A percentile compares a stretch with the other conserved stretches of the same genome.
phyloP scores from a whole-genome alignment of 2,329 filamentous ascomycete species.

The Botrytis porri region DNA sequence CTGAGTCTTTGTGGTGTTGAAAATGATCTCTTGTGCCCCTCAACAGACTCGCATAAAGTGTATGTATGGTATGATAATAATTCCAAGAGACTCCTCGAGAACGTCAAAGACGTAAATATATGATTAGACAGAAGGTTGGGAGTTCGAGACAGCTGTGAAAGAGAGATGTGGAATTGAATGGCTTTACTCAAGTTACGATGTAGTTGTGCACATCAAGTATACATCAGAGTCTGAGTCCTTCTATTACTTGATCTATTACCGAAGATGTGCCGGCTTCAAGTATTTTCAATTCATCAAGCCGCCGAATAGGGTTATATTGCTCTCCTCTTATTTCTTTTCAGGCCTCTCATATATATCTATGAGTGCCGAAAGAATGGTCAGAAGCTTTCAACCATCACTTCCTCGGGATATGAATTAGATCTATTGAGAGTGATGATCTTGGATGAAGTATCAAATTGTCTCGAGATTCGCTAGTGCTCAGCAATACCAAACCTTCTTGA shows the following conservation, averaged over 20 bases:
- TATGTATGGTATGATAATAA: neutral
- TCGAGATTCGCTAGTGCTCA: slow-evolving; percentile 1
- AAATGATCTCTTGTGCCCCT: neutral
- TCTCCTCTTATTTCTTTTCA: neutral
- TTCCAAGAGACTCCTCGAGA: neutral
- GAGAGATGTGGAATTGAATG: neutral
- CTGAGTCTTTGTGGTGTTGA: neutral
- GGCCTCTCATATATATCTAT: neutral
- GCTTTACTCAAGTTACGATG: slow-evolving; percentile 6
- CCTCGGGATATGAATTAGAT: neutral
- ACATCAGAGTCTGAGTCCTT: slow-evolving; percentile 2
- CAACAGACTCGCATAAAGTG: neutral
- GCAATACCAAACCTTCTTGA: neutral
- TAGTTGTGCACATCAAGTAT: neutral
- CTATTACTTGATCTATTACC: neutral
- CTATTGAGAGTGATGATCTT: neutral
- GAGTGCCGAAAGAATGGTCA: neutral
- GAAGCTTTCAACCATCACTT: neutral
- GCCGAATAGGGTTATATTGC: neutral
- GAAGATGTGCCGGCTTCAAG: neutral
- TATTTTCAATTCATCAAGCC: neutral
- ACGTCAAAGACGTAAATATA: neutral
- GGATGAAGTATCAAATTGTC: neutral
- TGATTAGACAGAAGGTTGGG: neutral
- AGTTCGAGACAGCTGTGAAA: neutral